Evolutionary conservation across 2,329 filamentous ascomycete genomes (phyloP), one percentile per base, ranked within the genome.

Genomic region (Aspergillus clavatus): DNA sequence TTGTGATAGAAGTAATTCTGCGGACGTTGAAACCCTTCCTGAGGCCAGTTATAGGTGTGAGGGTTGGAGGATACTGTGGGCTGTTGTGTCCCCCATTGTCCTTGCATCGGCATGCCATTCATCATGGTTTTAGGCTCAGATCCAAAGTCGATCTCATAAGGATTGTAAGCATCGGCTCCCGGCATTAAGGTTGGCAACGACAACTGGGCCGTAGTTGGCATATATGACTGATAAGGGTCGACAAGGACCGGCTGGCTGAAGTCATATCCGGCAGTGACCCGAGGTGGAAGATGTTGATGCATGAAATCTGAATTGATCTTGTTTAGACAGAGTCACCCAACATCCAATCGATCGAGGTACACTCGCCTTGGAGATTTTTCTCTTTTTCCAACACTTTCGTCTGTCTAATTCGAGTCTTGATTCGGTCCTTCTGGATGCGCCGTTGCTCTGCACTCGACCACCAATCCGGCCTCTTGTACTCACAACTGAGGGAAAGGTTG

Each of bases 391-490:
- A 83, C 52, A 93, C 77, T 79, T 96, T 96, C 66, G 93, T 96
- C 65, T 84, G 82, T 80, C 95, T 95, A 76, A 97, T 97, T 68
- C 90, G 87, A 69, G 85, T 84, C 77, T 97, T 97, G 77, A 97
- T 94, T 57, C 84, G 75, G 62, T 96, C 91, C 73, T 96, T 97
- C 68, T 95, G 89, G 43, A 83, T 73, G 57, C 84, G 81, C 55
- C 91, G 80, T 61, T 85, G 81, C 52, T 95, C 89, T 63, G 86
- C 86, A 76, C 91, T 95, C 72, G 84, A 86, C 91, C 91, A 97
- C 93, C 93, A 97, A 72, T 86, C 81, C 33, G 91, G 93, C 64
- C 89, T 77, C 77, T 94, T 95, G 75, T 96, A 97, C 74, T 96
- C 89, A 74, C 91, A 97, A 59, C 79, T 77, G 44, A 97, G 77